Conservation (phyloP, 805 yeast species). For the Sporopachydermia lactativora region DNA sequence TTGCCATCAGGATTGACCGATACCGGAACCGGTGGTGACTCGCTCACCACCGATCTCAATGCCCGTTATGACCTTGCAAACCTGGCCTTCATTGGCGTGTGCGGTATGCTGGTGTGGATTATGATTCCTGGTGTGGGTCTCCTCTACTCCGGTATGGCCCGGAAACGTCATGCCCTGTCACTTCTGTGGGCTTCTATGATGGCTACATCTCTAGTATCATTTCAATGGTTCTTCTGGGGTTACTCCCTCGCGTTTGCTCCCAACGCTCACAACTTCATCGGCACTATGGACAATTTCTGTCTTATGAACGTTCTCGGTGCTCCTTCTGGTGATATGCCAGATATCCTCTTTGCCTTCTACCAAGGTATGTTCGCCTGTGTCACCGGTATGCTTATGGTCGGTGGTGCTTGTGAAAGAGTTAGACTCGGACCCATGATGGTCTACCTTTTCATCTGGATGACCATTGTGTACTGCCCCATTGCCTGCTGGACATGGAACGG, state of each 20-base stretch:
- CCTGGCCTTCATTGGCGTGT: constrained; percentile 73
- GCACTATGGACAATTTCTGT: constrained; percentile 70
- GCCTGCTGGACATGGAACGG: constrained; percentile 98
- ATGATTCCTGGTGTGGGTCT: constrained; percentile 96
- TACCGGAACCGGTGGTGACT: constrained; percentile 69
- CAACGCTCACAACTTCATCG: constrained; percentile 55
- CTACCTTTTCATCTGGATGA: constrained; percentile 85
- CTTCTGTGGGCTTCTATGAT: constrained; percentile 88
- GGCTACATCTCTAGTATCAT: constrained; percentile 68
- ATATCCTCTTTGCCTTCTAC: constrained; percentile 76
- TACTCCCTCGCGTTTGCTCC: constrained; percentile 79
- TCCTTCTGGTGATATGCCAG: constrained; percentile 73
- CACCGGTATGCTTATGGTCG: constrained; percentile 87
- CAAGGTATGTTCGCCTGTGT: constrained; percentile 96
- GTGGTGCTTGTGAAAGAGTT: constrained; percentile 97
- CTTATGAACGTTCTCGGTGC: constrained; percentile 73
- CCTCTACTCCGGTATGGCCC: constrained; percentile 81
- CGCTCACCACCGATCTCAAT: constrained; percentile 59
- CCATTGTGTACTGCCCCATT: constrained; percentile 89
- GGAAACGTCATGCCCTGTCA: constrained; percentile 93
- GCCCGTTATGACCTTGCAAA: constrained; percentile 56
- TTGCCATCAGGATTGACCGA: constrained; percentile 36
- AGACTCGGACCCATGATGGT: constrained; percentile 94
- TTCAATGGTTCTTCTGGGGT: constrained; percentile 99
- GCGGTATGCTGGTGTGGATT: constrained; percentile 79